phyloP scores from a whole-genome alignment of 2,329 filamentous ascomycete species.

The Cryphonectria parasitica region DNA sequence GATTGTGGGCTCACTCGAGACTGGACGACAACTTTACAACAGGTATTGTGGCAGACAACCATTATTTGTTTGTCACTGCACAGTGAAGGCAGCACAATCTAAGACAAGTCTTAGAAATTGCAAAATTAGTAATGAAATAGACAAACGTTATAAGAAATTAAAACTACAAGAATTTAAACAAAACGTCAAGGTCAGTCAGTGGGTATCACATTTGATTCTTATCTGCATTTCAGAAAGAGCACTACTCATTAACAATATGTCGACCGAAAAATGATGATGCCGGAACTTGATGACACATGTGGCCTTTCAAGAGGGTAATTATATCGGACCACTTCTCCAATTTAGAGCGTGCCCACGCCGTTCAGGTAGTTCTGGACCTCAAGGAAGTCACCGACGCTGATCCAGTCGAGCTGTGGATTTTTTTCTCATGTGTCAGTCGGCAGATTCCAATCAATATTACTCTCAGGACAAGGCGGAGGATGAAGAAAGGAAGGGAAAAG shows the following conservation, averaged over 20 bases:
- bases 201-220: not conserved
- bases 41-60: no score
- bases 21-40: no score
- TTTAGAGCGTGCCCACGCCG: slow-evolving; percentile 14
- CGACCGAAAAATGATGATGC: not conserved
- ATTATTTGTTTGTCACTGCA: no score
- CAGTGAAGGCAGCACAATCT: no score
- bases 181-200: not conserved
- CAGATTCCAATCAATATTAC: not conserved
- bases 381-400: slow-evolving; percentile 25
- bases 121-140: no score
- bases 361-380: slow-evolving; percentile 23
- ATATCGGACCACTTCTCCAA: no score
- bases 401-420: slow-evolving; percentile 26
- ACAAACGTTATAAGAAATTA: no score
- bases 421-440: slow-evolving; percentile 6
- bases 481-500: not conserved
- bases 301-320: no score
- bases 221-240: not conserved
- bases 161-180: not conserved
- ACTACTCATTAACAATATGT: not conserved
- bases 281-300: not conserved
- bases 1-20: no score
- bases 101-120: no score
- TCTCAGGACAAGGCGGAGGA: not conserved